A percentile compares a stretch with the other conserved stretches of the same genome.
Evolutionary conservation across 352 stramenopile species (phyloP).

Genomic region (Phytophthora crassamura): DNA sequence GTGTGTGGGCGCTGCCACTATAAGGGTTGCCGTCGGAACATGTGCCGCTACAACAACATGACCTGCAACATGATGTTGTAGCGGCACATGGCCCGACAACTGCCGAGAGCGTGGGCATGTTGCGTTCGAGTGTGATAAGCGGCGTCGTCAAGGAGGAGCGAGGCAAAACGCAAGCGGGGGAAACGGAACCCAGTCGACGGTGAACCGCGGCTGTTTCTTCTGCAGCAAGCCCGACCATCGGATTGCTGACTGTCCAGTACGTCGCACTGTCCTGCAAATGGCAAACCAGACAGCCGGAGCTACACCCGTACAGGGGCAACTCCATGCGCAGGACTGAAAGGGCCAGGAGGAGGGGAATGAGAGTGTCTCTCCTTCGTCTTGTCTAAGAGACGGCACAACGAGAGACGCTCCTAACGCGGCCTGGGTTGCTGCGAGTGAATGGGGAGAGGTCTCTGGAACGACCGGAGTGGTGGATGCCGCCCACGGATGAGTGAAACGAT

Average conservation of each 20-base stretch:
- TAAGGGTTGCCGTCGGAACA: not conserved
- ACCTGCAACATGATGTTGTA: constrained; percentile 1
- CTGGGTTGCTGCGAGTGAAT: too few relatives aligned
- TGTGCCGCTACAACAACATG: constrained; percentile 1
- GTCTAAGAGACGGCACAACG: too few relatives aligned
- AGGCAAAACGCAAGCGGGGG: not conserved
- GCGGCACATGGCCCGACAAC: too few relatives aligned
- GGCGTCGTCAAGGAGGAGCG: not conserved
- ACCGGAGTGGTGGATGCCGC: too few relatives aligned
- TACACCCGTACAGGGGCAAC: too few relatives aligned
- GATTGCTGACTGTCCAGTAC: not conserved
- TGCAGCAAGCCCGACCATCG: not conserved
- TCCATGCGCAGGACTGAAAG: not conserved
- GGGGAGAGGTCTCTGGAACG: too few relatives aligned
- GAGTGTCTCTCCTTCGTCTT: too few relatives aligned
- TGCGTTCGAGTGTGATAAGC: not conserved
- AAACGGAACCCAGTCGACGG: not conserved
- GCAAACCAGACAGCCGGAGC: too few relatives aligned
- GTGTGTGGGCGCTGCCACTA: not conserved
- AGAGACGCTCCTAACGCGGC: too few relatives aligned
- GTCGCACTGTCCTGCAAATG: not conserved
- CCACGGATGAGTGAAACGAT: too few relatives aligned
- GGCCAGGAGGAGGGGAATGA: too few relatives aligned
- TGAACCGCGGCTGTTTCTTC: not conserved
- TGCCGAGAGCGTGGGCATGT: not conserved